Evolutionary conservation across 1,139 yeast genomes (phyloP), one percentile per base, ranked within the genome.

Genomic region (Citeromyces hawaiiensis): DNA sequence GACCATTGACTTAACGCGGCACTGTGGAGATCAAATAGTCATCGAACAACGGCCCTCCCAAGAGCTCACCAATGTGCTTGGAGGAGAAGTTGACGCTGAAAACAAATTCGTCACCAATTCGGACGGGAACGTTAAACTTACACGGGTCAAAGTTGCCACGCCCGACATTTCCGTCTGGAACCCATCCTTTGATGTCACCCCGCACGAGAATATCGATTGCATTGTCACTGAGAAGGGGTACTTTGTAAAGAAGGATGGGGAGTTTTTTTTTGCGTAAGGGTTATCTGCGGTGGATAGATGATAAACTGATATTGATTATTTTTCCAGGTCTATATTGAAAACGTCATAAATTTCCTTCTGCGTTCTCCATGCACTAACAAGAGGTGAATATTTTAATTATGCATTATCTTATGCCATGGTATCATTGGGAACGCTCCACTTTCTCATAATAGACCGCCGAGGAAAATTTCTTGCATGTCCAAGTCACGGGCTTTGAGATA

Each of bases 151-250:
- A 27, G 72, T 83, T 42, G 95, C 96, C 1, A 93, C 96, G 2
- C 83, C 83, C 2, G 83, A 82, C 1, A 82, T 88, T 33, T 64
- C 70, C 3, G 95, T 86, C 1, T 91, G 97, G 96, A 91, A 91
- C 52, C 98, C 98, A 1, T 83, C 96, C 0, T 91, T 91, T 52
- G 98, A 91, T 55, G 88, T 91, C 10, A 86, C 97, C 6, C 95
- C 96, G 0, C 76, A 79, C 51, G 69, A 68, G 37, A 63, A 81
- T 38, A 86, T 91, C 42, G 96, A 87, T 52, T 83, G 87, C 43
- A 85, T 91, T 45, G 85, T 88, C 25, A 88, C 97, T 1, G 97
- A 91, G 56, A 64, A 70, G 38, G 72, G 72, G 4, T 83, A 72
- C 6, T 61, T 64, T 42, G 55, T 57, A 9, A 76, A 77, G 48